Evolutionary conservation across 495 filamentous ascomycete genomes (phyloP), one percentile per base, ranked within the genome.

Genomic region (Hypoxylon subgilvum): DNA sequence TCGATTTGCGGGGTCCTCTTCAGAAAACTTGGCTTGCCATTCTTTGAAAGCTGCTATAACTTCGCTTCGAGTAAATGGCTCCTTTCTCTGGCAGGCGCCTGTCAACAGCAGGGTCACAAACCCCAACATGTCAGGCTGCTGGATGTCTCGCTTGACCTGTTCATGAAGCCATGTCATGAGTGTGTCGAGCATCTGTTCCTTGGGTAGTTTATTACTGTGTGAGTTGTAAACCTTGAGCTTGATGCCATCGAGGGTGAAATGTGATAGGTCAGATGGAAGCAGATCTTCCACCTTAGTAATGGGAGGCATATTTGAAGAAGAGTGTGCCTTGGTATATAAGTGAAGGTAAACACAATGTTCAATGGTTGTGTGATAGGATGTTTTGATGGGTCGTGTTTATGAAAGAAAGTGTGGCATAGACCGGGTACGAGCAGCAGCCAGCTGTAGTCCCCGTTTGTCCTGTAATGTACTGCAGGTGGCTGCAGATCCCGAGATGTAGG

Each of bases 101-200:
- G 31, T 42, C 10, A 63, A 39, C 6, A 69, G 38, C 13, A 69
- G 22, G 7, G 44, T 19, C 18, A 53, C 35, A 34, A 69, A 69
- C 13, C 34, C 19, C 5, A 43, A 42, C 18, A 73, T 21, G 10
- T 52, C 23, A 22, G 13, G 27, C 14, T 64, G 52, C 1, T 70
- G 69, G 4, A 54, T 48, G 27, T 74, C 65, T 6, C 61, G 48
- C 14, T 49, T 57, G 18, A 75, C 69, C 10, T 66, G 67, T 16
- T 63, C 61, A 41, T 65, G 52, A 5, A 77, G 66, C 74, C 74
- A 76, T 52, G 28, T 40, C 47, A 71, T 54, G 35, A 68, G 60
- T 21, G 39, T 39, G 5, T 57, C 44, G 28, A 76, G 58, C 2
- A 66, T 27, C 5, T 50, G 31, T 21, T 56, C 30, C 34, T 46